These are phyloP conservation scores for Eimeria brunetti DNA, from an alignment of 169 alveolate species.

Conservation along the genomic window DNA sequence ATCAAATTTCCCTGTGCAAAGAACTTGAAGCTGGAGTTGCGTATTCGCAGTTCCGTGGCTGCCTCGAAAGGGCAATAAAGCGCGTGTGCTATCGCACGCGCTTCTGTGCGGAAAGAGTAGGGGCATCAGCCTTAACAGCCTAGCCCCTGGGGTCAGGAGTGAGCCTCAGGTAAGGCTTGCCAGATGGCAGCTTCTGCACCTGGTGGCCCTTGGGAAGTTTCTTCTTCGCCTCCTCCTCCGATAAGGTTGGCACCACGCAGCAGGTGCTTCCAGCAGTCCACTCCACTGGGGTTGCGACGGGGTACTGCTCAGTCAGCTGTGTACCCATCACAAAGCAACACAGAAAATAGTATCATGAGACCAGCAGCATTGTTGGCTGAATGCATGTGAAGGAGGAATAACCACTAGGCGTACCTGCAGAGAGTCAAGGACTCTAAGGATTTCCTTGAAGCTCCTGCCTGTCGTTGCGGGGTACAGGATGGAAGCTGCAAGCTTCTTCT, in stretches of 20 bases:
- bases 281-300: constrained; percentile 87
- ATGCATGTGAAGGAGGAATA: not conserved
- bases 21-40: not conserved
- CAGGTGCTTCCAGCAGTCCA: constrained; percentile 83
- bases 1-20: not conserved
- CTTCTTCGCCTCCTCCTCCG: constrained; percentile 76
- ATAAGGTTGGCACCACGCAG: constrained; percentile 82
- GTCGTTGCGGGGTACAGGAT: constrained; percentile 89
- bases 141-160: constrained; percentile 70
- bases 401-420: constrained; percentile 78
- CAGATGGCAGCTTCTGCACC: constrained; percentile 76
- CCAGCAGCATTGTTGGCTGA: not conserved
- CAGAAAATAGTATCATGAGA: not conserved
- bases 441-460: constrained; percentile 88
- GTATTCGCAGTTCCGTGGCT: not conserved
- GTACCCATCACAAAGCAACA: not conserved
- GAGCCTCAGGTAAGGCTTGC: constrained; percentile 72
- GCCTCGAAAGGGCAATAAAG: not conserved
- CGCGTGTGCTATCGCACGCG: not conserved
- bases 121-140: not conserved
- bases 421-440: constrained; percentile 87
- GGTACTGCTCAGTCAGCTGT: constrained; percentile 80
- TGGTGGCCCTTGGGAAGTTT: constrained; percentile 82
- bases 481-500: constrained; percentile 82
- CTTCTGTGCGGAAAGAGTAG: not conserved